phyloP scores from a whole-genome alignment of 805 yeast genomes.

The Candida jianshihensis region DNA sequence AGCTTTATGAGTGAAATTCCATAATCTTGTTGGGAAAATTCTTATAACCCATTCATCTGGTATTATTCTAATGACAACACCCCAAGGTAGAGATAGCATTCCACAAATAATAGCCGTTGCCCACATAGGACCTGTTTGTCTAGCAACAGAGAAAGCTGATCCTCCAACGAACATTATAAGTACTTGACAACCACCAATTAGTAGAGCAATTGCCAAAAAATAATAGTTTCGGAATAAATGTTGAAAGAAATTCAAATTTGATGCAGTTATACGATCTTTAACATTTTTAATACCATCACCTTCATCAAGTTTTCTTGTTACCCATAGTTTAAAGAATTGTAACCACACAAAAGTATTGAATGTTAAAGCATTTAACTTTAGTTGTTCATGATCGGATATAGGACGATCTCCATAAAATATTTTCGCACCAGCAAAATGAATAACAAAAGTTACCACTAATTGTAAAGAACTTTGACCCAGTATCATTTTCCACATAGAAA shows the following conservation, averaged over 20 bases:
- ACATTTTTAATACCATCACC: slow-evolving; percentile 59
- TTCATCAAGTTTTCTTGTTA: slow-evolving; percentile 86
- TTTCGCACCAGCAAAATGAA: slow-evolving; percentile 71
- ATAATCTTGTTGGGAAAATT: slow-evolving; percentile 53
- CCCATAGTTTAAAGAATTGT: slow-evolving; percentile 90
- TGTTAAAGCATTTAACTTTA: slow-evolving; percentile 73
- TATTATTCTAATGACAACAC: slow-evolving; percentile 63
- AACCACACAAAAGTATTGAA: slow-evolving; percentile 97
- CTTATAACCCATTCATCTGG: slow-evolving; percentile 74
- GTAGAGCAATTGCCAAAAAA: slow-evolving; percentile 60
- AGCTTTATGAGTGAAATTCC: slow-evolving; percentile 10
- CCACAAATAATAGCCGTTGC: slow-evolving; percentile 82
- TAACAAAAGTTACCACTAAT: slow-evolving; percentile 65
- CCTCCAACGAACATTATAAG: slow-evolving; percentile 97
- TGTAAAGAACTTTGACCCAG: slow-evolving; percentile 79
- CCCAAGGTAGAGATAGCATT: slow-evolving; percentile 71
- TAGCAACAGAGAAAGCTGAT: slow-evolving; percentile 78
- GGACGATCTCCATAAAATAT: slow-evolving; percentile 41
- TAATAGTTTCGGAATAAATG: slow-evolving; percentile 79
- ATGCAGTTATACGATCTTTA: slow-evolving; percentile 49
- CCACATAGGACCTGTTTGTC: slow-evolving; percentile 87
- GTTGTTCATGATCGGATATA: slow-evolving; percentile 37
- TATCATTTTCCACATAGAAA: slow-evolving; percentile 98
- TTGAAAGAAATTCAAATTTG: slow-evolving; percentile 75
- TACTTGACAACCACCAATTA: slow-evolving; percentile 81